These are phyloP conservation scores for Metschnikowia koreensis DNA, from an alignment of 805 yeast genomes.

Conservation along the genomic window DNA sequence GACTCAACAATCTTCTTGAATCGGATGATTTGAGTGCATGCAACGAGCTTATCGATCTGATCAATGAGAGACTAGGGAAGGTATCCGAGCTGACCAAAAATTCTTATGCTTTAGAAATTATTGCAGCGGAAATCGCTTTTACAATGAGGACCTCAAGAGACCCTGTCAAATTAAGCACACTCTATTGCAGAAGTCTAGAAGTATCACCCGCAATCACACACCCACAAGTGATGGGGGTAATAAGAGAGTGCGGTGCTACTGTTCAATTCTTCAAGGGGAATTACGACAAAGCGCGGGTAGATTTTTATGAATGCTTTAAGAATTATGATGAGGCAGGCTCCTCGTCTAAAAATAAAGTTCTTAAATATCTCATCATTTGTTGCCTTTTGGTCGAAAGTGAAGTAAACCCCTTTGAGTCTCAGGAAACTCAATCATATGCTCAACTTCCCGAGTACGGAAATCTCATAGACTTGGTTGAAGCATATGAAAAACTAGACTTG, in stretches of 20 bases:
- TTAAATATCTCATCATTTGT: conserved; percentile 61
- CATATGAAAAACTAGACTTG: conserved; percentile 32
- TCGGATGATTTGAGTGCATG: conserved; percentile 34
- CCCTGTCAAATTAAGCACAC: conserved; percentile 40
- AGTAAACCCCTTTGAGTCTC: conserved; percentile 70
- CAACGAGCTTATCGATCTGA: conserved; percentile 27
- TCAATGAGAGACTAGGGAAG: conserved; percentile 37
- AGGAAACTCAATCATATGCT: conserved; percentile 59
- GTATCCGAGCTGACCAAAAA: conserved; percentile 46
- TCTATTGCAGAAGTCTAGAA: conserved; percentile 44
- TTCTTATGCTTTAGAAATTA: conserved; percentile 56
- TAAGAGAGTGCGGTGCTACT: conserved; percentile 74
- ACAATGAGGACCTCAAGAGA: conserved; percentile 36
- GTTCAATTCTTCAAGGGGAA: conserved; percentile 59
- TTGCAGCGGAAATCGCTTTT: conserved; percentile 63
- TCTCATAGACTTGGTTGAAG: conserved; percentile 28
- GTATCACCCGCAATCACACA: conserved; percentile 69
- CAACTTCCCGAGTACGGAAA: conserved; percentile 22
- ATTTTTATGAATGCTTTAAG: conserved; percentile 51
- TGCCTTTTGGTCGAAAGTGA: conserved; percentile 62
- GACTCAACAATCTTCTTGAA: conserved; percentile 37
- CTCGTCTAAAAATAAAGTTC: conserved; percentile 48
- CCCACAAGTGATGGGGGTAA: conserved; percentile 70
- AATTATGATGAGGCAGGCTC: conserved; percentile 46
- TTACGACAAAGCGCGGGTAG: conserved; percentile 60